Percentiles rank a stretch among this genome's conserved stretches.
These are phyloP conservation scores for Neospora caninum DNA, from an alignment of 169 alveolate species.

Conservation along the genomic window DNA sequence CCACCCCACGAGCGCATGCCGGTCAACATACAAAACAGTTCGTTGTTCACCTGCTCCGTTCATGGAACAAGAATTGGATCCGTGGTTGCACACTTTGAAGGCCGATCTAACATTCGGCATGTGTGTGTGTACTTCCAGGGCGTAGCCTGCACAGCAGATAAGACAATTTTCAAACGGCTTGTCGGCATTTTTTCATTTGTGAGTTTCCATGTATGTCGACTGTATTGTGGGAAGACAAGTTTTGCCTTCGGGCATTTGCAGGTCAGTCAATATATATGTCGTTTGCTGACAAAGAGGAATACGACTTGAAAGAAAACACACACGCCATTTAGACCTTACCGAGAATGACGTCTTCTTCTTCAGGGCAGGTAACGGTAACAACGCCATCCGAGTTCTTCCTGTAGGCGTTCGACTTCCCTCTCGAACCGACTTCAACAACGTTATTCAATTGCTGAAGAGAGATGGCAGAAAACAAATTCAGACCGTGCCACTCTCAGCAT, in stretches of 20 bases:
- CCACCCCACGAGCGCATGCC: neutral
- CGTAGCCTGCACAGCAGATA: neutral
- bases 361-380: neutral
- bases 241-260: no score
- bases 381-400: neutral
- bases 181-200: no score
- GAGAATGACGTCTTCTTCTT: neutral
- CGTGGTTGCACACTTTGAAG: neutral
- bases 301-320: neutral
- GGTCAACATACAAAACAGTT: neutral
- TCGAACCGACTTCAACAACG: neutral
- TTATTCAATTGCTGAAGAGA: neutral
- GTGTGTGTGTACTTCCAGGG: slow-evolving; percentile 2
- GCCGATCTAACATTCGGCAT: neutral
- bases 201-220: no score
- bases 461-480: neutral
- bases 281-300: no score
- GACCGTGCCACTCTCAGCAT: neutral
- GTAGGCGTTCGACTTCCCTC: neutral
- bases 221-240: no score
- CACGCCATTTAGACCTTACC: neutral
- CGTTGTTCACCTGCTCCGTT: neutral
- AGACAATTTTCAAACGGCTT: neutral
- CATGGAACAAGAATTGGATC: neutral
- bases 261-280: no score